Evolutionary conservation across 2,329 filamentous ascomycete species (phyloP), one percentile per base, ranked within the genome.

Genomic region (Penicillium carneum): DNA sequence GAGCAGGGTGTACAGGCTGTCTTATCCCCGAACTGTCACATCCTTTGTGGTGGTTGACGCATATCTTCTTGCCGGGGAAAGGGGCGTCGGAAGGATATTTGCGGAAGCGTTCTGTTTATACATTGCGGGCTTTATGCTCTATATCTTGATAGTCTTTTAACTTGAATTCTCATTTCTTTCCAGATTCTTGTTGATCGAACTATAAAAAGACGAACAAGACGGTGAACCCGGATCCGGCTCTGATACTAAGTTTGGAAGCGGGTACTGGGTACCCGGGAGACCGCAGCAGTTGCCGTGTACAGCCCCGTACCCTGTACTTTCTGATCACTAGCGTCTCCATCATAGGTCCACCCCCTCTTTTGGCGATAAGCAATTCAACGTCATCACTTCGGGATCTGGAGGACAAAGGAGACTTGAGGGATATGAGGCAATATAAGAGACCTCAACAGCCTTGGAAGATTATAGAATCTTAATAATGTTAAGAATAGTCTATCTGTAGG

Each of bases 261-360:
- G 57, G 51, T 60, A 63, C 57, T 18, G 31, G 18, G 58, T 61
- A 61, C 61, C 48, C 43, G 53, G 53, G 33, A 33, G 33, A 47
- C 45, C 36, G 41, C 39, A 48, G 23, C 47, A 48, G 33, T 46
- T 50, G 45, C 58, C 58, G 39, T 29, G 23, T 33, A 57, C n/a
- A 51, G 33, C 46, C 58, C 58, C 58, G 58, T 61, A 61, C 58
- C 57, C 50, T 34, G 39, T 61, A 61, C 58, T 55, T 48, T 39
- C 45, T 41, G 41, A 18, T 20, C 60, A 42, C 43, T 60, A 63
- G 51, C 41, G 57, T 53, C 42, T 29, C 57, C 39, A 58, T 58
- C 41, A 18, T 26, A 49, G 64, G 59, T 49, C 66, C 68, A 70
- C 68, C 68, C 68, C 68, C 68, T 70, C 68, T 69, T 69, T 70